These are phyloP conservation scores for Adansonia rubrostipa DNA, from an alignment of 441 rosid species.

Conservation along the genomic window DNA sequence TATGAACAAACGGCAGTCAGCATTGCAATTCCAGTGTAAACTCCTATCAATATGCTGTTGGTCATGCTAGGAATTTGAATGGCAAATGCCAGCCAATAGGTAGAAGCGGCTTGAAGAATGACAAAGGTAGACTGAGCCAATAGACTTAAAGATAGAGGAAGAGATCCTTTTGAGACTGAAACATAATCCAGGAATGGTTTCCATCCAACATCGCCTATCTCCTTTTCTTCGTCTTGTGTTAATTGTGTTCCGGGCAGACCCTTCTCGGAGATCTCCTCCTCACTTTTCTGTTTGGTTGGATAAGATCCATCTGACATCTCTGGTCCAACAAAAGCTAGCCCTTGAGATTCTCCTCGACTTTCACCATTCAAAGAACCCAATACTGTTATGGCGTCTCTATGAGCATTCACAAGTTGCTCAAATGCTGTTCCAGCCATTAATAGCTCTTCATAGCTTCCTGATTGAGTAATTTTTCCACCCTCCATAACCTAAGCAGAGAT, in stretches of 20 bases:
- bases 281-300: conserved; percentile 35
- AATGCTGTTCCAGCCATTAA: conserved; percentile 71
- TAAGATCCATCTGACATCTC: conserved; percentile 22
- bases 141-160: conserved; percentile 42
- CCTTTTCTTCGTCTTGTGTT: conserved; percentile 83
- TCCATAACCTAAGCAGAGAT: conserved; percentile 66
- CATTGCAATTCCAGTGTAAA: conserved; percentile 61
- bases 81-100: conserved; percentile 86
- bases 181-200: conserved; percentile 79
- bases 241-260: conserved; percentile 56
- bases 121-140: conserved; percentile 54
- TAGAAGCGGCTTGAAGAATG: conserved; percentile 73
- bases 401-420: conserved; percentile 81
- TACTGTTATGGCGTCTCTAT: conserved; percentile 61
- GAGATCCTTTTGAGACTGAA: conserved; percentile 53
- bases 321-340: conserved; percentile 14
- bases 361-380: conserved; percentile 36
- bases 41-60: conserved; percentile 59
- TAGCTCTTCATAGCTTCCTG: conserved; percentile 72
- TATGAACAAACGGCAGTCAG: conserved; percentile 43
- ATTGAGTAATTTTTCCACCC: conserved; percentile 65
- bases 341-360: conserved; percentile 33
- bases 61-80: conserved; percentile 58
- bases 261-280: conserved; percentile 45
- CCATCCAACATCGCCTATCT: conserved; percentile 65